These are phyloP conservation scores for Colletotrichum shisoi DNA, from an alignment of 2,329 filamentous ascomycete genomes.

Conservation along the genomic window DNA sequence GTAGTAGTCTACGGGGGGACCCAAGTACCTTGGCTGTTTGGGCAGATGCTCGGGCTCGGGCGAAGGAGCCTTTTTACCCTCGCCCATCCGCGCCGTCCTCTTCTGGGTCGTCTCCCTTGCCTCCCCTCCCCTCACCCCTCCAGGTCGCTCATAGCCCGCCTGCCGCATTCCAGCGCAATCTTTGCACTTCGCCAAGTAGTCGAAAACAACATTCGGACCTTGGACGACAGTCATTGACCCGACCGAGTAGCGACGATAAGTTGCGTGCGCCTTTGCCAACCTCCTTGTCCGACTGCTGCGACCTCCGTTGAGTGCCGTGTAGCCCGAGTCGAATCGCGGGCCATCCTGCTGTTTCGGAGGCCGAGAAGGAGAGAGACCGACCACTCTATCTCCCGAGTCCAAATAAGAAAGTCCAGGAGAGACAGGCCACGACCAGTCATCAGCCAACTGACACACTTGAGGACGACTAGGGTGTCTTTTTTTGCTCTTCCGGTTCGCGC, in stretches of 20 bases:
- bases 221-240: slow-evolving; percentile 35
- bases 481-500: background rate
- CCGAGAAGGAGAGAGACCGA: slow-evolving; percentile 25
- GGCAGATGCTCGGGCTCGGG: slow-evolving; percentile 29
- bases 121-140: slow-evolving; percentile 33
- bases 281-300: slow-evolving; percentile 10
- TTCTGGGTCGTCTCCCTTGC: slow-evolving; percentile 20
- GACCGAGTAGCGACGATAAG: slow-evolving; percentile 26
- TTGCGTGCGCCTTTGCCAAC: slow-evolving; percentile 20
- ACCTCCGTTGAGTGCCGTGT: slow-evolving; percentile 25
- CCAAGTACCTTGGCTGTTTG: slow-evolving; percentile 23
- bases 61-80: slow-evolving; percentile 39
- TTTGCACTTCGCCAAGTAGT: slow-evolving; percentile 31
- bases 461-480: background rate
- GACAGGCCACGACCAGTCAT: slow-evolving; percentile 20
- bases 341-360: slow-evolving; percentile 32
- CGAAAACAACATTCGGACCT: slow-evolving; percentile 29
- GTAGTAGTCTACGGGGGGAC: slow-evolving; percentile 31
- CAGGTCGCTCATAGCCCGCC: slow-evolving; percentile 27
- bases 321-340: slow-evolving; percentile 35
- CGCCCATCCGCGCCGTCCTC: slow-evolving; percentile 30
- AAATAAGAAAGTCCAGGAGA: slow-evolving; percentile 38
- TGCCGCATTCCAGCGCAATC: slow-evolving; percentile 33
- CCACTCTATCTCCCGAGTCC: slow-evolving; percentile 21
- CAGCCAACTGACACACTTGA: slow-evolving; percentile 6